These are phyloP conservation scores for Neurospora sp. DNA, from an alignment of 495 filamentous ascomycete species.

Conservation along the genomic window DNA sequence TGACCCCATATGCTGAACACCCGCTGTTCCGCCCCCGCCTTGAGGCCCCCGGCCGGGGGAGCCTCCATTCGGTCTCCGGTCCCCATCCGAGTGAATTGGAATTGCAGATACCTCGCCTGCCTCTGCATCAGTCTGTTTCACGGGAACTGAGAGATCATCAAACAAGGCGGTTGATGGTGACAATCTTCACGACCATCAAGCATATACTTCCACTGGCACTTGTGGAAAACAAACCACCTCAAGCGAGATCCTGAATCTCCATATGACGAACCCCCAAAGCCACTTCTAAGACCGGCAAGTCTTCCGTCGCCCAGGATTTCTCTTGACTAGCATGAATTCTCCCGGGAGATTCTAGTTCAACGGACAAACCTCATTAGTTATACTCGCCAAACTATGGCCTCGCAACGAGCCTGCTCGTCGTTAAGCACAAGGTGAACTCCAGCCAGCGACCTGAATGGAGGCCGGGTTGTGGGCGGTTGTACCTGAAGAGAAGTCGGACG, in stretches of 20 bases:
- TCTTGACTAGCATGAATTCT: neutral
- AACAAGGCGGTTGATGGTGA: neutral
- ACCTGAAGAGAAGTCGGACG: neutral
- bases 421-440: too few relatives aligned
- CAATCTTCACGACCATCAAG: neutral
- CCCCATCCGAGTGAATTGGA: neutral
- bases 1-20: neutral
- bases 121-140: neutral
- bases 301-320: neutral
- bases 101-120: neutral
- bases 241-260: neutral
- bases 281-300: neutral
- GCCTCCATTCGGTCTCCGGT: neutral
- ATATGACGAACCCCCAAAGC: neutral
- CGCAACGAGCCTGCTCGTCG: neutral
- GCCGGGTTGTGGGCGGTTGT: neutral
- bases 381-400: neutral
- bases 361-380: neutral
- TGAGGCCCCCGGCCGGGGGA: neutral
- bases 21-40: neutral
- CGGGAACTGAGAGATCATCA: neutral
- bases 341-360: neutral
- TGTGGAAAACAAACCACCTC: too few relatives aligned
- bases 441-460: neutral
- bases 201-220: neutral